Conservation (phyloP, 345 rosid species). For the Moricandia moricandioides region DNA sequence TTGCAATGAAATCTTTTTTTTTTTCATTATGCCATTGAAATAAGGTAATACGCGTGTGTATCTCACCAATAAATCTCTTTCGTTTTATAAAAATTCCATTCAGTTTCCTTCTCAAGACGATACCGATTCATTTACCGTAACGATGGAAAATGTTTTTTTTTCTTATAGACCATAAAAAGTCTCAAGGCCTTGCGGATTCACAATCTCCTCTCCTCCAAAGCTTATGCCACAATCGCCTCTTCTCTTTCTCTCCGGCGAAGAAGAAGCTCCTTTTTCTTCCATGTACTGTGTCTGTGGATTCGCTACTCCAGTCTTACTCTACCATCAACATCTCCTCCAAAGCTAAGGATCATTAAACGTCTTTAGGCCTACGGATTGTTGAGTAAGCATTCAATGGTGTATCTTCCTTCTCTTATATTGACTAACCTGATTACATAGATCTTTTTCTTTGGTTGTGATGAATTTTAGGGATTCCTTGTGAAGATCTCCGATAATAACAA, state of each 20-base stretch:
- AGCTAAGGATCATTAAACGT: too few species aligned
- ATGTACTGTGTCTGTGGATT: background rate
- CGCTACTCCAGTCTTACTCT: background rate
- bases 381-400: background rate
- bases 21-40: too few species aligned
- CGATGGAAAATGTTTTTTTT: background rate
- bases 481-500: too few species aligned
- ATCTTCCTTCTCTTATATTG: background rate
- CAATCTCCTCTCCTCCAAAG: background rate
- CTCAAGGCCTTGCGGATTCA: background rate
- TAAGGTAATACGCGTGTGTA: too few species aligned
- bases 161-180: background rate
- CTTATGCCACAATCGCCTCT: background rate
- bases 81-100: background rate
- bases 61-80: too few species aligned
- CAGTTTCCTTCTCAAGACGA: background rate
- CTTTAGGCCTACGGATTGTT: background rate
- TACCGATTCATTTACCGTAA: background rate
- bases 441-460: background rate
- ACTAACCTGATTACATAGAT: background rate
- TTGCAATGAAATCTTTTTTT: too few species aligned
- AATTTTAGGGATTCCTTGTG: too few species aligned
- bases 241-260: background rate
- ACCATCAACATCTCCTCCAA: too few species aligned
- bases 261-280: background rate